Conservation (phyloP, 768 basidiomycete genomes). For the Clavulina sp. region DNA sequence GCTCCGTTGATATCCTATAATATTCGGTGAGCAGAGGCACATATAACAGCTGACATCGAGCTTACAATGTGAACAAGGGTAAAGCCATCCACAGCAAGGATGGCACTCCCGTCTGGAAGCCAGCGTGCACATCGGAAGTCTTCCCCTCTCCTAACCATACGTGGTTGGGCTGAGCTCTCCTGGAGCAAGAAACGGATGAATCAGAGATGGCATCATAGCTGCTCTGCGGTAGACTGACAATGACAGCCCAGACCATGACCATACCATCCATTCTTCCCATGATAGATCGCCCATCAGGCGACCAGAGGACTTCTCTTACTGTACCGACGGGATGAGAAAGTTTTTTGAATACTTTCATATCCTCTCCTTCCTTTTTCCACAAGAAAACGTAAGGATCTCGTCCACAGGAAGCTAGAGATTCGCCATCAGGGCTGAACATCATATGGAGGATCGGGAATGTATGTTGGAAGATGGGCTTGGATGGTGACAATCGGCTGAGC, state of each 20-base stretch:
- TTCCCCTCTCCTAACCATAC: conserved; percentile 36
- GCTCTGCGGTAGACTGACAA: background rate
- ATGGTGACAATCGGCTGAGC: background rate
- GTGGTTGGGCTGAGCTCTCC: conserved; percentile 30
- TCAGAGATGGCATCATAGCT: background rate
- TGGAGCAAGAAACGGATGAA: background rate
- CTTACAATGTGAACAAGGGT: too few relatives aligned
- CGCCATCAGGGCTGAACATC: conserved; percentile 63
- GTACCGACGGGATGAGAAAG: conserved; percentile 50
- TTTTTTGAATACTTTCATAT: conserved; percentile 38
- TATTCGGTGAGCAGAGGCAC: too few relatives aligned
- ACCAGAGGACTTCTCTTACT: conserved; percentile 64
- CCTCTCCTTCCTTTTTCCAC: conserved; percentile 19
- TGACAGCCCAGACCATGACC: conserved; percentile 42
- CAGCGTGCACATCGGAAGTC: conserved; percentile 46
- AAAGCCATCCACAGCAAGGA: too few relatives aligned
- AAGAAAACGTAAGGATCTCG: conserved; percentile 15
- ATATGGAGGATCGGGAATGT: conserved; percentile 50
- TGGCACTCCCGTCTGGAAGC: conserved; percentile 38
- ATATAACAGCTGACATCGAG: too few relatives aligned
- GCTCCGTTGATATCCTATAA: too few relatives aligned
- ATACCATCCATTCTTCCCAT: conserved; percentile 46
- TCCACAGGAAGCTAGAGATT: conserved; percentile 57
- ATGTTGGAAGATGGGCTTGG: conserved; percentile 20
- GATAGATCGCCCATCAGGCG: conserved; percentile 39